Base-by-base conservation (phyloP, 2,329 filamentous ascomycete genomes). In the Aspergillus novoparasiticus region DNA sequence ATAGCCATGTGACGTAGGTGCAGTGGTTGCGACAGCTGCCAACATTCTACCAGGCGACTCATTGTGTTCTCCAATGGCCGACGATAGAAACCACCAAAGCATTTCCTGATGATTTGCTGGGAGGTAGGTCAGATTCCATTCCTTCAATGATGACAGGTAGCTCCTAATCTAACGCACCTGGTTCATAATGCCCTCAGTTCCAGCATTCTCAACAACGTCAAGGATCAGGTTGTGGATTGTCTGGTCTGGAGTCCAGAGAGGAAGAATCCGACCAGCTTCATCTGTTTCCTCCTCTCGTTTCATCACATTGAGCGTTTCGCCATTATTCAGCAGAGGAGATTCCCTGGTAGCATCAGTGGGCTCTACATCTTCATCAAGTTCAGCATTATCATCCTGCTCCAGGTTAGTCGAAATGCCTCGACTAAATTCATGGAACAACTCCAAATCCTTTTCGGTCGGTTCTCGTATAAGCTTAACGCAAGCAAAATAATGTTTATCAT, bases 1-100 rank as follows among this genome's bases (percentile, higher is more conserved):
- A 89, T 77, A 12, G 83, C 80, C 19, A 87, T 74, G 69, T 88
- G 85, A 21, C 84, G 82, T 26, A 89, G 77, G 71, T 87, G 82
- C 4, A 77, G 74, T 28, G 87, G 86, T 67, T 89, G 87, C n/a
- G 84, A 84, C 19, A 83, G 69, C 59, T 86, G 82, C 83, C 86
- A 88, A 60, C 81, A 77, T 61, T 87, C 82, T 2, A 84, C 84
- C 43, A 89, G 68, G 30, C 85, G 82, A 56, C 74, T 75, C 26
- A 89, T 70, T 23, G 82, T 75, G 34, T 82, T 80, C 68, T 89
- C 87, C 34, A 87, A 69, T 0, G 86, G 84, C 57, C 85, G 79
- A 59, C 80, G 81, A 74, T 83, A 87, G 67, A 85, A 83, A 11
- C 75, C 73, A 11, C 87, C 86, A 57, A 84, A 78, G 9, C 79